phyloP scores from a whole-genome alignment of 495 filamentous ascomycete genomes.

The Venustampulla echinocandica region DNA sequence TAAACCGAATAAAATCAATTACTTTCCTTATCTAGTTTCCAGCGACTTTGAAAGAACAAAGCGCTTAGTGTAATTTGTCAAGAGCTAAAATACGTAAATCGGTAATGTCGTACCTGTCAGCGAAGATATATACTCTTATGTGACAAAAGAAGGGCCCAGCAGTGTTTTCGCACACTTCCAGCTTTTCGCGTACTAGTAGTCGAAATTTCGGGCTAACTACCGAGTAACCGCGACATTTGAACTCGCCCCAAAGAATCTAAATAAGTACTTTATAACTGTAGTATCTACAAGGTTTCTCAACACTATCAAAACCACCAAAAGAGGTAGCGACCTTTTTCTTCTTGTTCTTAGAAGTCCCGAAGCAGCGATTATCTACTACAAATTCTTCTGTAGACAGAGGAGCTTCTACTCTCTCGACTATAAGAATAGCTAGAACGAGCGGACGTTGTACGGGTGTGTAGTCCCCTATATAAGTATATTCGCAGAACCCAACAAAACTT shows the following conservation, averaged over 20 bases:
- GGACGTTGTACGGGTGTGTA: too few species aligned
- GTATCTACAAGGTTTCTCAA: too few species aligned
- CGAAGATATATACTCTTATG: slow-evolving; percentile 14
- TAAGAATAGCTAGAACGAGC: too few species aligned
- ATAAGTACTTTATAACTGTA: too few species aligned
- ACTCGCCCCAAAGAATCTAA: slow-evolving; percentile 8
- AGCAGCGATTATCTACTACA: too few species aligned
- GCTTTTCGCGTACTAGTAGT: slow-evolving; percentile 3
- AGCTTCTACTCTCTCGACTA: too few species aligned
- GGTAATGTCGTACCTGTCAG: slow-evolving; percentile 12
- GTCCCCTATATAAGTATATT: too few species aligned
- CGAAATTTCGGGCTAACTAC: slow-evolving; percentile 6
- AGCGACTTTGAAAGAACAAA: slow-evolving; percentile 3
- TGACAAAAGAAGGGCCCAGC: slow-evolving; percentile 6
- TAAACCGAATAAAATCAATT: slow-evolving; percentile 9
- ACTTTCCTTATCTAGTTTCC: not conserved
- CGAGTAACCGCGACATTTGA: slow-evolving; percentile 6
- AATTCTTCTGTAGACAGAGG: too few species aligned
- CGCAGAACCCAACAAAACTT: too few species aligned
- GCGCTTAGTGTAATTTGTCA: slow-evolving; percentile 10
- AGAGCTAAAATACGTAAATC: slow-evolving; percentile 4
- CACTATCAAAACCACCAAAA: too few species aligned
- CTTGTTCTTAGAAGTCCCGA: too few species aligned
- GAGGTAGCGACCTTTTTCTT: too few species aligned
- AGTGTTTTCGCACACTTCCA: slow-evolving; percentile 5